Evolutionary conservation across 179 eudicot species (phyloP), one percentile per base, ranked within the genome.

Genomic region (Silene coronaria): DNA sequence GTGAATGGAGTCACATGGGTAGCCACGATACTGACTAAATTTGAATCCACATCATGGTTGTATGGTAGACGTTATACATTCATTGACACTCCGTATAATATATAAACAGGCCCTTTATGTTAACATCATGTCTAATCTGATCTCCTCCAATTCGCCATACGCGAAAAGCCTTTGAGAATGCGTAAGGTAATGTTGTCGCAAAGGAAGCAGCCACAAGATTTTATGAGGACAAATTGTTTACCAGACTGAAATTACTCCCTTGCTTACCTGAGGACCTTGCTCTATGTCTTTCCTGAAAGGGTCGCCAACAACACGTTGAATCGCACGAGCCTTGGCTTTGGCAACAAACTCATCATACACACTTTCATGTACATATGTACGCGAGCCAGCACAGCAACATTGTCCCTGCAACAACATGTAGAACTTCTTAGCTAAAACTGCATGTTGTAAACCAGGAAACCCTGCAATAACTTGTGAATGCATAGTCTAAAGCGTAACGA

Each of bases 201-300:
- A 42, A 11, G 48, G 3, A 42, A 10, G 48, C 48, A 42, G 11
- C 48, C 1, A 42, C 13, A 42, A 42, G 48, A 11, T 42, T 42
- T 42, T 42, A 0, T 11, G 10, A 11, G 58, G 58, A 7, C 58
- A 53, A 53, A 53, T 53, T 17, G 58, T 53, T 14, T 4, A 14
- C 58, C 16, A 53, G 58, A 53, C 58, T 10, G 2, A 0, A 53
- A 42, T 7, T 53, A 53, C 58, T 14, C 19, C 58, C n/a, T 53
- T 53, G 21, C 58, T 13, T 74, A 85, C 92, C 84, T 89, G 93
- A 65, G 93, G 93, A 14, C 93, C 93, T 83, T 87, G 91, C 72
- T 80, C 86, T 48, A 81, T 81, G 67, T 82, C 85, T 36, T 84
- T 84, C 85, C 85, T 87, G 66, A 89, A 89, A 42, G 93, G 91